These are phyloP conservation scores for Botrytis medusae DNA, from an alignment of 2,329 filamentous ascomycete genomes.

Conservation along the genomic window DNA sequence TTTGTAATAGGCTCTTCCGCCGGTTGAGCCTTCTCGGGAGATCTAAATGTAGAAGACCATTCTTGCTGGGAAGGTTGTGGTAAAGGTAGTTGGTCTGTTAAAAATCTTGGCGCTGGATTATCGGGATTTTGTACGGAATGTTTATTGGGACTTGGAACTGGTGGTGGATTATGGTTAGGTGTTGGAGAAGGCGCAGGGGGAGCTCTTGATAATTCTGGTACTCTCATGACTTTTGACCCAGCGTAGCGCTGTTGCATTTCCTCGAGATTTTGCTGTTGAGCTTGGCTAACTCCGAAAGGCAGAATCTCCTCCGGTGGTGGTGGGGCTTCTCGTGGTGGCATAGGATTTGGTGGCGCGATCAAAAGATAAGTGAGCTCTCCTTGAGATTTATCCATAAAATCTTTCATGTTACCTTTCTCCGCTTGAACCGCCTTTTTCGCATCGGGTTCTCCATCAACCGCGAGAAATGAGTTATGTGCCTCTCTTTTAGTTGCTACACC, in stretches of 20 bases:
- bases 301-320: constrained; percentile 59
- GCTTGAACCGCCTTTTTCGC: constrained; percentile 38
- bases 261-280: constrained; percentile 41
- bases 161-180: constrained; percentile 60
- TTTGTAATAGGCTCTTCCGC: constrained; percentile 58
- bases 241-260: constrained; percentile 40
- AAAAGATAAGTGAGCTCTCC: constrained; percentile 67
- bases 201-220: constrained; percentile 51
- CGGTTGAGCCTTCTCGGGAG: constrained; percentile 33
- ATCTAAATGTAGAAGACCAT: constrained; percentile 37
- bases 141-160: constrained; percentile 46
- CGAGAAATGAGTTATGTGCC: constrained; percentile 42
- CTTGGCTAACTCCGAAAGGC: constrained; percentile 46
- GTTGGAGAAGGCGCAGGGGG: constrained; percentile 43
- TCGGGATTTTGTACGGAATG: constrained; percentile 42
- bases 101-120: constrained; percentile 53
- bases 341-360: constrained; percentile 65
- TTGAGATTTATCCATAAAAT: constrained; percentile 63
- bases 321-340: constrained; percentile 63
- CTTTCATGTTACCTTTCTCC: constrained; percentile 56
- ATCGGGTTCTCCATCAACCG: constrained; percentile 49
- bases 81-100: constrained; percentile 50
- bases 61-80: constrained; percentile 44
- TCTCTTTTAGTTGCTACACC: constrained; percentile 15
- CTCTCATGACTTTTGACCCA: constrained; percentile 58